A percentile compares a stretch with the other conserved stretches of the same genome.
Evolutionary conservation across 768 basidiomycete species (phyloP).

Genomic region (Trametes sanguinea): DNA sequence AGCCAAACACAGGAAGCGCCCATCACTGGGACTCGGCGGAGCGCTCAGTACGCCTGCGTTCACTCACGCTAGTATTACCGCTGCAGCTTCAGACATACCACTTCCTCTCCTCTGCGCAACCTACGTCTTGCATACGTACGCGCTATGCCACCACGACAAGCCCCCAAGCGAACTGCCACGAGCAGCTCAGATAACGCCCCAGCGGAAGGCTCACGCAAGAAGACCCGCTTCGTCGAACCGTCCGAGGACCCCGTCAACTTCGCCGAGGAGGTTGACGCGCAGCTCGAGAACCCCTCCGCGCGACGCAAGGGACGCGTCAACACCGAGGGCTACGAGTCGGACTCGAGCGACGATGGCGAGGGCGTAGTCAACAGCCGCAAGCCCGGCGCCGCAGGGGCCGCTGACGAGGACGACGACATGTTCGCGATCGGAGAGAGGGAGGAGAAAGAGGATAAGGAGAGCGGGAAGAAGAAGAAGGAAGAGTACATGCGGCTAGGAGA

Average conservation of each 20-base stretch:
- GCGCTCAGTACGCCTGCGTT: too few relatives aligned
- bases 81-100: too few relatives aligned
- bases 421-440: conserved; percentile 66
- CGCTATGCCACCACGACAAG: conserved; percentile 40
- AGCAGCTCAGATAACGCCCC: conserved; percentile 35
- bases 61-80: too few relatives aligned
- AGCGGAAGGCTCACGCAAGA: conserved; percentile 49
- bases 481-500: conserved; percentile 87
- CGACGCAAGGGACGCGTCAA: conserved; percentile 74
- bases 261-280: conserved; percentile 74
- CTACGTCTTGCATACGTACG: too few relatives aligned
- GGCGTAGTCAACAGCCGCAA: conserved; percentile 86
- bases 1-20: too few relatives aligned
- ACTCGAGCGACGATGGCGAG: conserved; percentile 93
- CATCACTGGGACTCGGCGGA: too few relatives aligned
- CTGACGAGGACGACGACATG: conserved; percentile 71
- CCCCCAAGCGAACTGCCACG: conserved; percentile 46
- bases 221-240: conserved; percentile 79
- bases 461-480: conserved; percentile 56
- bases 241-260: conserved; percentile 74
- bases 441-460: conserved; percentile 39
- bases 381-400: conserved; percentile 42
- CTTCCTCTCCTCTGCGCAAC: neutral
- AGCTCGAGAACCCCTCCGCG: conserved; percentile 65
- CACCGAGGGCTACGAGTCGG: conserved; percentile 89